Evolutionary conservation across 2,329 filamentous ascomycete genomes (phyloP).

Genomic region (Zymoseptoria passerinii): DNA sequence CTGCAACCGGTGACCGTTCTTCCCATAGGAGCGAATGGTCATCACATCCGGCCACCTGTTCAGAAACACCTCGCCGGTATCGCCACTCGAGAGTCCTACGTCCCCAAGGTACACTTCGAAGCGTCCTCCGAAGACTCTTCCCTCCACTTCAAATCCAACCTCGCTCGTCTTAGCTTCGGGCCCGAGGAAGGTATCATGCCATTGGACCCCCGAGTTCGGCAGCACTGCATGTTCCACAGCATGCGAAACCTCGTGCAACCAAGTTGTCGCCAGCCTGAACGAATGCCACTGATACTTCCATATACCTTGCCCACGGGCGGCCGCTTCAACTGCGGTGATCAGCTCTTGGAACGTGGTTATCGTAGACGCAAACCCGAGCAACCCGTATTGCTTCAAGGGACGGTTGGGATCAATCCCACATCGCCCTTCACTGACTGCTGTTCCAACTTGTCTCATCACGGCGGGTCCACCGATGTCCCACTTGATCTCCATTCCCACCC

Average conservation of each 20-base stretch:
- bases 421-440: not conserved
- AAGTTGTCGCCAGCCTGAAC: not conserved
- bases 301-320: not conserved
- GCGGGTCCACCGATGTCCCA: not conserved
- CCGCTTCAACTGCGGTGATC: not conserved
- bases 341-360: not conserved
- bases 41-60: not conserved
- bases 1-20: not conserved
- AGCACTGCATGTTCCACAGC: not conserved
- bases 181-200: not conserved
- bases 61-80: not conserved
- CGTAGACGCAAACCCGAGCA: not conserved
- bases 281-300: not conserved
- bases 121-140: not conserved
- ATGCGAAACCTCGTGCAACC: not conserved
- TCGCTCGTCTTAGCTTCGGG: not conserved
- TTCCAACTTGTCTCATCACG: not conserved
- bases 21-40: not conserved
- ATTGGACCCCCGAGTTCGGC: not conserved
- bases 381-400: not conserved
- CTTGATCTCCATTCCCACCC: not conserved
- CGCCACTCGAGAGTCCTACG: not conserved
- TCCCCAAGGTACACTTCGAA: not conserved
- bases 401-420: not conserved
- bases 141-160: not conserved